Evolutionary conservation across 306 rosid genomes (phyloP), one percentile per base, ranked within the genome.

Genomic region (Oemleria cerasiformis): DNA sequence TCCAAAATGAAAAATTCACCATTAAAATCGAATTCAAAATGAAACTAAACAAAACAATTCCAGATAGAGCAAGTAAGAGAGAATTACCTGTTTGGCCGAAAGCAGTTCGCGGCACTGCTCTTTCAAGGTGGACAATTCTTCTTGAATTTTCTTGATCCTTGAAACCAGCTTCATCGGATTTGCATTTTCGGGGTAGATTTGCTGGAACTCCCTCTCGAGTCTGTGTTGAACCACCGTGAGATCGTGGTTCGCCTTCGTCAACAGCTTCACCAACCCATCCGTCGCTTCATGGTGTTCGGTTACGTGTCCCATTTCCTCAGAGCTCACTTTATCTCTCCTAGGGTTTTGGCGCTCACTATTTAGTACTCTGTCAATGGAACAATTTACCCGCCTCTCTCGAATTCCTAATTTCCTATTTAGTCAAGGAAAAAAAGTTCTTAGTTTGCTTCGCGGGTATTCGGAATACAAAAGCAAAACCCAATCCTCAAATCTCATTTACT

Each of bases 111-210:
- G 97, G 70, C 96, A 93, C 75, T 88, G 88, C n/a, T 82, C 96
- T 78, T 88, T 77, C 90, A 93, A 67, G 21, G 47, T 78, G 60
- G 84, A 73, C 50, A 93, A 42, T 69, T 93, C 94, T 69, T 87
- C 88, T 41, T 86, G 98, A 67, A 90, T 55, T 78, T 86, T 93
- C 81, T 88, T 93, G 0, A 93, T 79, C 67, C 98, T 86, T 4
- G 88, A 88, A 42, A 86, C 98, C 60, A 90, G 76, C 80, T 90
- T 90, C 89, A 87, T 88, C 34, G 97, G 97, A 79, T 93, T 93
- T 43, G 87, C 97, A 21, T 81, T 88, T n/a, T 93, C 82, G 4
- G 96, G 94, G 86, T 93, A 93, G 30, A 81, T 59, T 14, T 79
- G 92, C 41, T 88, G 92, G 68, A 90, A 93, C 78, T 93, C 98